Conservation (phyloP, 2,329 filamentous ascomycete genomes). For the Penicillium psychrosexuale region DNA sequence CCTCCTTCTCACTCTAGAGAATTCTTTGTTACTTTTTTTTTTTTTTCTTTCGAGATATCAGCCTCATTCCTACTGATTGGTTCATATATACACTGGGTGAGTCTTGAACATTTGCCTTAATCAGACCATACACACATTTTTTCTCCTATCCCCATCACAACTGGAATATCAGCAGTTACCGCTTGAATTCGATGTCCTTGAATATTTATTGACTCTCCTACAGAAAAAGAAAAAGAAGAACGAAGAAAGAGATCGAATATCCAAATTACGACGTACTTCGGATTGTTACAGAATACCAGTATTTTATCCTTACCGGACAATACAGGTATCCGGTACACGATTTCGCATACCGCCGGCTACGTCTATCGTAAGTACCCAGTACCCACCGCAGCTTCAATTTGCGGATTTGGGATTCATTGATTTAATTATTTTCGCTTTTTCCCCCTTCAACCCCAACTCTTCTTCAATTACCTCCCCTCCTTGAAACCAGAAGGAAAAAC, state of each 20-base stretch:
- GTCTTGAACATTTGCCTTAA: background rate
- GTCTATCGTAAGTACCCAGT: conserved; percentile 13
- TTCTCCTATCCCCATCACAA: background rate
- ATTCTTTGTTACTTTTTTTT: conserved; percentile 1
- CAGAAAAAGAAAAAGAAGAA: background rate
- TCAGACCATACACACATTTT: background rate
- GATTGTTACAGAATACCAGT: background rate
- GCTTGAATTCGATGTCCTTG: background rate
- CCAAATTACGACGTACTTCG: background rate
- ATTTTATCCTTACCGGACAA: background rate
- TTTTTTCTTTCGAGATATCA: conserved; percentile 9
- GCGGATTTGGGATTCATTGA: conserved; percentile 25
- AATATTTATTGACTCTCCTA: background rate
- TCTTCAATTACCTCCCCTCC: conserved; percentile 2
- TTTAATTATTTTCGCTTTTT: conserved; percentile 22
- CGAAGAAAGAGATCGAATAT: background rate
- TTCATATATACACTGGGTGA: background rate
- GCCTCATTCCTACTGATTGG: conserved; percentile 11
- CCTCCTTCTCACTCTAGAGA: background rate
- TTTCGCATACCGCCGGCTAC: conserved; percentile 5
- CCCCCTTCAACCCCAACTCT: background rate
- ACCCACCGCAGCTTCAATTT: conserved; percentile 27
- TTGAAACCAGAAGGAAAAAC: background rate
- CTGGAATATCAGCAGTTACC: background rate
- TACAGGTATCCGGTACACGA: conserved; percentile 5